Conservation (phyloP, 305 asterid genomes). For the Fraxinus ornus region DNA sequence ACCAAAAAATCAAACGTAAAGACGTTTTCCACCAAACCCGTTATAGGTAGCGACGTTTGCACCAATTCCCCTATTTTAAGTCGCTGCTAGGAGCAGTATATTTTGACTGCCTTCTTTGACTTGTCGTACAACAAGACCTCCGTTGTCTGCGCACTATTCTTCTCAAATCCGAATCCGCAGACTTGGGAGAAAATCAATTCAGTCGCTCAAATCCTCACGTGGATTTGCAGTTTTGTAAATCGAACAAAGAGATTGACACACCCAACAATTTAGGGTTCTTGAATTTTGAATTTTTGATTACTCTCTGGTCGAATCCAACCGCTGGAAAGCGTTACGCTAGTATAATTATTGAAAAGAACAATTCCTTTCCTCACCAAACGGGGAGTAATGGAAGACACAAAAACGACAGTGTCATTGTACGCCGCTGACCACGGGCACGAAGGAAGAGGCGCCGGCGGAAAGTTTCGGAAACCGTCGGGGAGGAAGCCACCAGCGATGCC, state of each 20-base stretch:
- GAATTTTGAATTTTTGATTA: neutral
- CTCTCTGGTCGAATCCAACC: neutral
- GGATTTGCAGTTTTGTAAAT: neutral
- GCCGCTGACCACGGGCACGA: constrained; percentile 7
- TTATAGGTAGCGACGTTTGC: too few relatives aligned
- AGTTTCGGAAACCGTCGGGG: constrained; percentile 27
- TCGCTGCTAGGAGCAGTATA: too few relatives aligned
- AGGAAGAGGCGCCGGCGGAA: constrained; percentile 49
- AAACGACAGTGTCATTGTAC: constrained; percentile 24
- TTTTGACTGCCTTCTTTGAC: too few relatives aligned
- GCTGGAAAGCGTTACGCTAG: neutral
- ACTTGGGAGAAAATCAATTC: neutral
- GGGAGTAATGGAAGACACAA: constrained; percentile 25
- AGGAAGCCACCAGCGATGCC: constrained; percentile 38
- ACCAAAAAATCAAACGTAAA: too few relatives aligned
- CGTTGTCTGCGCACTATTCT: neutral
- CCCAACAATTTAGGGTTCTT: neutral
- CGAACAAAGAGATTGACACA: neutral
- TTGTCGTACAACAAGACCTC: neutral
- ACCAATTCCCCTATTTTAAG: too few relatives aligned
- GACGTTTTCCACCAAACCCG: too few relatives aligned
- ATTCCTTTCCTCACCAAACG: neutral
- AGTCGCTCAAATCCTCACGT: neutral
- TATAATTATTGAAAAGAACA: neutral
- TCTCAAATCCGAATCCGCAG: neutral